Base-by-base conservation (phyloP, 345 rosid species). In the Mangifera indica region DNA sequence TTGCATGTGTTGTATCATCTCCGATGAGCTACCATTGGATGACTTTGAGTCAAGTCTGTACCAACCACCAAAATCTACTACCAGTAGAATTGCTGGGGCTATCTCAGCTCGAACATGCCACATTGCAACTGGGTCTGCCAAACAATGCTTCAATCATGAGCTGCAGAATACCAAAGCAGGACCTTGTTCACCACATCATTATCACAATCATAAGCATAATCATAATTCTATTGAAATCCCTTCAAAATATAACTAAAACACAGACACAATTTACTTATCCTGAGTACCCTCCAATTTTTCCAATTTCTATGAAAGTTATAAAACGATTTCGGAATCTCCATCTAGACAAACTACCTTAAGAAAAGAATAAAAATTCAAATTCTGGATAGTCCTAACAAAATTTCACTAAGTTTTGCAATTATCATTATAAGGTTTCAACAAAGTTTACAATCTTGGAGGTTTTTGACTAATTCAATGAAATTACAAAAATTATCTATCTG, bases 71-170 rank as follows among this genome's bases (percentile, higher is more conserved):
- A 95, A 95, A 83, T 95, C 99, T 14, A 95, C 99, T 66, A 89
- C 98, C n/a, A 95, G 85, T 37, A 92, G 91, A 80, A 89, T 70
- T 5, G 99, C 92, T 0, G 89, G 86, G 14, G 97, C 93, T 75
- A 91, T 88, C 84, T 95, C 88, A 42, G 82, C 88, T 78, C 82
- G 83, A 51, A 92, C 89, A 81, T 92, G 99, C 99, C 99, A 92
- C 97, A 92, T 89, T 61, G 98, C 97, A 77, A 92, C 94, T 7
- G 98, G 98, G 98, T 95, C 99, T 95, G 99, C 90, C 91, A 95
- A 90, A 91, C 76, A 88, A 88, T 78, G 89, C 89, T 81, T 87
- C 87, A 89, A 84, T 72, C 67, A 85, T 80, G 88, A 87, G 85
- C 84, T 81, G 70, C 69, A 65, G 22, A 65, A 18, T 65, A 65